Evolutionary conservation across 345 rosid species (phyloP).

Genomic region (Firmiana major): DNA sequence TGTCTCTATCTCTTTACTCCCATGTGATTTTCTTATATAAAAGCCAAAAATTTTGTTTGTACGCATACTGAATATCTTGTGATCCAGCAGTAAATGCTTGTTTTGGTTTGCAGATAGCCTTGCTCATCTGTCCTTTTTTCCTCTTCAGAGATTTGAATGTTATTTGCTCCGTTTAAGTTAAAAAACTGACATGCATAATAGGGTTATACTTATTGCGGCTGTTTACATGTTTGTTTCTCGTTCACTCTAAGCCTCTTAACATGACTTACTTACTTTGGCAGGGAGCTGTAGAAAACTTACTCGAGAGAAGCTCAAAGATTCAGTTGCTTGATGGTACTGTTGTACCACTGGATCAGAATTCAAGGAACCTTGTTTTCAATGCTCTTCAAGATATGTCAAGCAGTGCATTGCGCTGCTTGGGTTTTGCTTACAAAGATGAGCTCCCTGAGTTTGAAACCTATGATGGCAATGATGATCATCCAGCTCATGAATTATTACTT

Average conservation of each 20-base stretch:
- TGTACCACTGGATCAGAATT: slow-evolving; percentile 39
- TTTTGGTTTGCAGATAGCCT: not conserved
- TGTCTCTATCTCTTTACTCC: not conserved
- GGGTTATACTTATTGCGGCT: not conserved
- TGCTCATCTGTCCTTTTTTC: not conserved
- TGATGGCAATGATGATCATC: slow-evolving; percentile 61
- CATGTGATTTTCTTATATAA: not conserved
- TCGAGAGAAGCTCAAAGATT: slow-evolving; percentile 60
- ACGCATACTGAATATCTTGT: not conserved
- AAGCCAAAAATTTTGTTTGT: not conserved
- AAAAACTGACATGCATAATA: not conserved
- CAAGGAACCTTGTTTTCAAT: slow-evolving; percentile 36
- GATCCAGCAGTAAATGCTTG: not conserved
- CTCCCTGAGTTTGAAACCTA: slow-evolving; percentile 56
- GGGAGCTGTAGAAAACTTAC: slow-evolving; percentile 76
- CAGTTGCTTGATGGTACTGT: slow-evolving; percentile 69
- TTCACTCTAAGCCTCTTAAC: slow-evolving; percentile 5
- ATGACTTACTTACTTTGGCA: slow-evolving; percentile 26
- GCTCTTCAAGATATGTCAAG: slow-evolving; percentile 58
- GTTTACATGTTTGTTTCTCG: not conserved
- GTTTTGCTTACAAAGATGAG: slow-evolving; percentile 62
- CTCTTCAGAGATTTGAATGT: not conserved
- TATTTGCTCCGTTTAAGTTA: not conserved
- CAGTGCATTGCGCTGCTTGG: slow-evolving; percentile 57
- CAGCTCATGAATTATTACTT: slow-evolving; percentile 57